Base-by-base conservation (phyloP, 352 stramenopile species). In the Phytophthora brassicae region DNA sequence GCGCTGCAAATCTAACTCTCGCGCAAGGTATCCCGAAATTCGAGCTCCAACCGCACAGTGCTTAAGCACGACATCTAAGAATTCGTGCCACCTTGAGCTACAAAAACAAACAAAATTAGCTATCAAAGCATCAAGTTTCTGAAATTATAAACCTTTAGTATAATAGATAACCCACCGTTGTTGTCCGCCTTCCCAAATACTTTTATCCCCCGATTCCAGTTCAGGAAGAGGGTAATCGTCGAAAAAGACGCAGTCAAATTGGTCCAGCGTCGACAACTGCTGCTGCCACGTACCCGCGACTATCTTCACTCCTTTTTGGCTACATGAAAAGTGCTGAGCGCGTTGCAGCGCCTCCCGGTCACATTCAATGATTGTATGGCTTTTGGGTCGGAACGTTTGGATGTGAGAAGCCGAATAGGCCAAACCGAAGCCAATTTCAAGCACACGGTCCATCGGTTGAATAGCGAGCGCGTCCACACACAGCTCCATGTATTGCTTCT, bases 371-470 rank as follows among this genome's bases (percentile, higher is more conserved):
- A 96, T 85, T 13, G 79, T 82, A 55, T 96, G 86, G 9, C 41
- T 70, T 38, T 47, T 59, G 12, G 87, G 86, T 5, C 20, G 38
- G 42, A 77, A 84, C 19, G 58, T 50, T 69, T 95, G 85, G 59
- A 95, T 88, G 50, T 53, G 78, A 49, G 79, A 70, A 11, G 85
- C 85, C 52, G 84, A 94, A 68, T 91, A 95, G 16, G 80, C 88
- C 33, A 93, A 69, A 0, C 87, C 88, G 52, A 94, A 96, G 60
- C 88, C 88, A 56, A 96, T 93, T 65, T 96, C 86, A 26, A 96
- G 74, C 56, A 96, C 87, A 20, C 74, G 57, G 54, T 81, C 79
- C 11, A 39, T 64, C 16, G 41, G 43, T 20, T 47, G 50, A 50
- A 95, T 81, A 31, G 24, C 26, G 39, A 96, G 63, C 16, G 77